Conservation (phyloP, 2,329 filamentous ascomycete species). For the Cytospora leucostoma region DNA sequence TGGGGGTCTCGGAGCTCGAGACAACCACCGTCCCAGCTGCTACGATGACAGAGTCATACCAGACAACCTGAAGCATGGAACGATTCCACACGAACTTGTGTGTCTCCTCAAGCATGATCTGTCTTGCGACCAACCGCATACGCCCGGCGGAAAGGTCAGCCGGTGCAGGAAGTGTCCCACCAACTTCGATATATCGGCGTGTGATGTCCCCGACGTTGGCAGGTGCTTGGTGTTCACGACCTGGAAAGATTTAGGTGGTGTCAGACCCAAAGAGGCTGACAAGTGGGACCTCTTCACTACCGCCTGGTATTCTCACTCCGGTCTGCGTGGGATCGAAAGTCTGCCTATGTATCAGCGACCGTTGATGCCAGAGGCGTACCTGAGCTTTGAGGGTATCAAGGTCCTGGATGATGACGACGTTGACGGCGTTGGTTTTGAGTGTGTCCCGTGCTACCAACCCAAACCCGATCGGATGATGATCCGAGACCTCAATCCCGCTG, state of each 20-base stretch:
- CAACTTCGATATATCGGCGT: not conserved
- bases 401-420: not conserved
- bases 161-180: conserved; percentile 6
- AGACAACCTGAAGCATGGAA: no score
- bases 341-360: no score
- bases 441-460: not conserved
- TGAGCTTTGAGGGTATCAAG: not conserved
- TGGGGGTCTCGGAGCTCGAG: accelerated
- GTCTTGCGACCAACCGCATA: not conserved
- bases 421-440: not conserved
- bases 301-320: no score
- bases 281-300: conserved; percentile 12
- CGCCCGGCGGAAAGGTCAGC: not conserved
- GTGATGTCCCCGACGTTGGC: not conserved
- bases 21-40: not conserved
- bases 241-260: conserved; percentile 19
- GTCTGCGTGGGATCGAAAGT: no score
- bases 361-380: not conserved
- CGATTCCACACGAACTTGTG: not conserved
- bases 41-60: not conserved
- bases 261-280: not conserved
- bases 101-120: conserved; percentile 3
- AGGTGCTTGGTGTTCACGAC: conserved; percentile 10
- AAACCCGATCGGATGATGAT: conserved; percentile 3
- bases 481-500: not conserved